Evolutionary conservation across 768 basidiomycete genomes (phyloP), one percentile per base, ranked within the genome.

Genomic region (Kwoniella sp.): DNA sequence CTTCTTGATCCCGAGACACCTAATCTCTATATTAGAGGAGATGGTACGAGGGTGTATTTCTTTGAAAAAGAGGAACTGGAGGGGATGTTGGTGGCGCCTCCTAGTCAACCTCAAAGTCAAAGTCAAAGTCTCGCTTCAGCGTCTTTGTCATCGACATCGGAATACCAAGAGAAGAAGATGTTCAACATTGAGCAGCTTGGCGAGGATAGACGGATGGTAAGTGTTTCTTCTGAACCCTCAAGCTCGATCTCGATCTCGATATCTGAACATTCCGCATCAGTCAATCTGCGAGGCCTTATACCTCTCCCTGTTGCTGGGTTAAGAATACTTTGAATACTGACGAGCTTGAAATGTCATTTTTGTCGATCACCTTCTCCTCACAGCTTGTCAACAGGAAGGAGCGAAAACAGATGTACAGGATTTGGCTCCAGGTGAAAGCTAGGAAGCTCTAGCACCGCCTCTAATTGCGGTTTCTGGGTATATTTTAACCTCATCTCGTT

Each of bases 31-130:
- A 89, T 96, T 55, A 86, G 96, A 37, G 96, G 96, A 0, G 96
- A 99, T 81, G 94, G 92, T 73, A 98, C 96, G 0, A 84, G 96
- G 40, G 96, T 99, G 0, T 98, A 97, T 80, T 99, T 98, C 79
- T 99, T 99, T 55, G 71, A 68, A 25, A 68, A 69, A 30, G 68
- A 73, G 27, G 77, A 74, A 36, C 36, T 70, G 24, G 63, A 55
- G 27, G 51, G 56, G 17, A 62, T 73, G 60, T 49, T 70, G 61
- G 55, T 30, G 27, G 36, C 25, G 19, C 48, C 8, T 44, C 49
- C 13, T 10, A 30, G 22, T 19, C n/a, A n/a, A n/a, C n/a, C n/a
- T n/a, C n/a, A n/a, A n/a, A n/a, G n/a, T n/a, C n/a, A n/a, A n/a
- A n/a, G n/a, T n/a, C n/a, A n/a, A n/a, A n/a, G n/a, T n/a, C n/a